These are phyloP conservation scores for Sporisorium reilianum DNA, from an alignment of 1,284 basidiomycete genomes.

Conservation along the genomic window DNA sequence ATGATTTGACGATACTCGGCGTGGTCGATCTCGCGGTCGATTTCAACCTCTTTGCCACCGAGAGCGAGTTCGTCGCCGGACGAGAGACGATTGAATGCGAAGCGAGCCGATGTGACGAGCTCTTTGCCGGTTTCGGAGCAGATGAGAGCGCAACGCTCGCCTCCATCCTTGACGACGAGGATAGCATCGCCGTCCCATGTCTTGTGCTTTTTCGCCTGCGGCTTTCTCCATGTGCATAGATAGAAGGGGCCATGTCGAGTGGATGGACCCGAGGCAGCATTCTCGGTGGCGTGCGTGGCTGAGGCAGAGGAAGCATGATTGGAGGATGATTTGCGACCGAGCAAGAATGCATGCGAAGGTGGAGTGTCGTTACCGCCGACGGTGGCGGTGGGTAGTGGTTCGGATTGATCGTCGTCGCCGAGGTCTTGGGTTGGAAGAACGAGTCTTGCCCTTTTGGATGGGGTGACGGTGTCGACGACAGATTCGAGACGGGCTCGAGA, in stretches of 20 bases:
- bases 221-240: conserved; percentile 74
- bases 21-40: conserved; percentile 40
- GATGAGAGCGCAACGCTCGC: conserved; percentile 51
- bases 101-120: conserved; percentile 37
- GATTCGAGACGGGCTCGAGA: conserved; percentile 4
- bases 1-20: conserved; percentile 32
- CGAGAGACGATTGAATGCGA: conserved; percentile 37
- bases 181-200: conserved; percentile 80
- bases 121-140: conserved; percentile 57
- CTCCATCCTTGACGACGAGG: conserved; percentile 54
- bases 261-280: conserved; percentile 19
- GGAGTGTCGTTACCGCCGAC: conserved; percentile 18
- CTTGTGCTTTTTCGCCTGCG: conserved; percentile 83
- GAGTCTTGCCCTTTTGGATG: conserved; percentile 34
- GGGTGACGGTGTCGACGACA: not conserved
- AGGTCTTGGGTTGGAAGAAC: conserved; percentile 37
- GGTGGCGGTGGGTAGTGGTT: not conserved
- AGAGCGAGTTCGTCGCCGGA: conserved; percentile 55
- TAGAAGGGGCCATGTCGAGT: conserved; percentile 54
- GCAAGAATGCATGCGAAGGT: conserved; percentile 31
- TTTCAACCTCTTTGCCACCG: conserved; percentile 58
- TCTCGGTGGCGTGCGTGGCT: not conserved
- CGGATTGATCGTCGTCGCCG: conserved; percentile 10
- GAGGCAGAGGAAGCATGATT: conserved; percentile 5
- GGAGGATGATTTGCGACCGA: conserved; percentile 25